A percentile compares a stretch with the other conserved stretches of the same genome.
Conservation (phyloP, 495 filamentous ascomycete species). For the Hypoxylon trugodes region DNA sequence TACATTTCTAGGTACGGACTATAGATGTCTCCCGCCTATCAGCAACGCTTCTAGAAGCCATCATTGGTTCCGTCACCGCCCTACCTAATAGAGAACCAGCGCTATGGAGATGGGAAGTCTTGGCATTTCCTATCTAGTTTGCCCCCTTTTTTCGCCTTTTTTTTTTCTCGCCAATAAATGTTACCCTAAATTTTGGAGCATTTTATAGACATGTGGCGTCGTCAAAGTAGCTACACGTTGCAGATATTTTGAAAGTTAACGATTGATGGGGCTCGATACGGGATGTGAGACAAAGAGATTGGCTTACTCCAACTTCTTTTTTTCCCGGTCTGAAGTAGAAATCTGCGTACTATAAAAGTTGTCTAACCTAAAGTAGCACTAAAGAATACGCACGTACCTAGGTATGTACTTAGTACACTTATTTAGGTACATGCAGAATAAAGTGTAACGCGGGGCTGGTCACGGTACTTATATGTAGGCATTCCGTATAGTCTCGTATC, state of each 20-base stretch:
- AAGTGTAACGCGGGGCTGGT: constrained; percentile 13
- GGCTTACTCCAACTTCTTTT: not conserved
- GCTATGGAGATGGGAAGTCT: constrained; percentile 24
- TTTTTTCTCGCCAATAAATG: not conserved
- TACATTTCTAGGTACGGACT: too few species aligned
- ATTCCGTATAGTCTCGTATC: constrained; percentile 7
- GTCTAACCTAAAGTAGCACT: not conserved
- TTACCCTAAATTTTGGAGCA: constrained; percentile 9
- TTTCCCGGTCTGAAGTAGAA: not conserved
- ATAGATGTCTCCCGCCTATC: constrained; percentile 23
- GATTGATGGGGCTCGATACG: not conserved
- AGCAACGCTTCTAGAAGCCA: constrained; percentile 29
- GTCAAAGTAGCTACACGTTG: constrained; percentile 20
- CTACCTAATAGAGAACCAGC: constrained; percentile 11
- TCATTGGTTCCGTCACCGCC: constrained; percentile 13
- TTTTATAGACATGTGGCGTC: constrained; percentile 34
- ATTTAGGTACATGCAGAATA: not conserved
- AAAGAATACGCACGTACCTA: not conserved
- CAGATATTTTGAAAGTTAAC: constrained; percentile 11
- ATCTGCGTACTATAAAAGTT: not conserved
- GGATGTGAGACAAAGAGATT: not conserved
- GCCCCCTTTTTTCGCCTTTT: constrained; percentile 2
- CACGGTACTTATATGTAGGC: not conserved
- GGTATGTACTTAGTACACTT: not conserved
- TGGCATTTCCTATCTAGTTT: constrained; percentile 7